phyloP scores from a whole-genome alignment of 768 basidiomycete genomes.

The Trametes cubensis region DNA sequence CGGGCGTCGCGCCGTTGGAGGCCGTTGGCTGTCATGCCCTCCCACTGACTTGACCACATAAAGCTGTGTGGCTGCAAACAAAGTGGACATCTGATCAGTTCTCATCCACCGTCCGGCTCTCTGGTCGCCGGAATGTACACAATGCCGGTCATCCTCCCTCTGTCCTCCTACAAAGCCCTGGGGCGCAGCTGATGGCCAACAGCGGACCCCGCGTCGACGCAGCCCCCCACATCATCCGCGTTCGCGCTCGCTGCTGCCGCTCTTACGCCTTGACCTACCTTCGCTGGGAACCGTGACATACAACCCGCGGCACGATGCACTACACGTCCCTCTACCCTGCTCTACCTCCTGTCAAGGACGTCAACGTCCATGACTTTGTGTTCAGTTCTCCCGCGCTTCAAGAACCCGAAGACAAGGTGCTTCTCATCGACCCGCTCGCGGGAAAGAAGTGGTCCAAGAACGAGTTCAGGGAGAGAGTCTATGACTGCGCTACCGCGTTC shows the following conservation, averaged over 20 bases:
- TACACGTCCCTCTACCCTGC: constrained; percentile 61
- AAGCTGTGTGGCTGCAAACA: not conserved
- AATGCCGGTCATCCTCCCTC: not conserved
- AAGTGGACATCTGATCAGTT: constrained; percentile 13
- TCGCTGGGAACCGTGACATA: no score
- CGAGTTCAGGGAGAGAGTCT: constrained; percentile 54
- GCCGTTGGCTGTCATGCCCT: not conserved
- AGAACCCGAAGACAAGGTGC: constrained; percentile 44
- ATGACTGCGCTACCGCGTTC: constrained; percentile 60
- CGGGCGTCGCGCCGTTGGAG: not conserved
- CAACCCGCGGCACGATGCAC: constrained; percentile 43
- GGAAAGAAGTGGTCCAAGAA: constrained; percentile 48
- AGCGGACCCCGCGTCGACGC: not conserved
- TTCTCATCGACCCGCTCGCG: constrained; percentile 59
- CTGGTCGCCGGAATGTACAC: constrained; percentile 15
- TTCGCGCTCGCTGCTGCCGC: no score
- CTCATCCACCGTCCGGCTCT: constrained; percentile 7
- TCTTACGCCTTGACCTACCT: no score
- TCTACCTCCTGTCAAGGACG: constrained; percentile 48
- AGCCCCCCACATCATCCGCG: no score
- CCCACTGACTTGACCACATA: not conserved
- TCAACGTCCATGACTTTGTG: constrained; percentile 58
- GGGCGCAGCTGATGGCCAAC: not conserved
- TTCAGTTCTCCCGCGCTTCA: constrained; percentile 53
- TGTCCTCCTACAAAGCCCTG: constrained; percentile 4